Conservation (phyloP, 1,284 basidiomycete genomes). For the Pseudozyma tsukubaensis region DNA sequence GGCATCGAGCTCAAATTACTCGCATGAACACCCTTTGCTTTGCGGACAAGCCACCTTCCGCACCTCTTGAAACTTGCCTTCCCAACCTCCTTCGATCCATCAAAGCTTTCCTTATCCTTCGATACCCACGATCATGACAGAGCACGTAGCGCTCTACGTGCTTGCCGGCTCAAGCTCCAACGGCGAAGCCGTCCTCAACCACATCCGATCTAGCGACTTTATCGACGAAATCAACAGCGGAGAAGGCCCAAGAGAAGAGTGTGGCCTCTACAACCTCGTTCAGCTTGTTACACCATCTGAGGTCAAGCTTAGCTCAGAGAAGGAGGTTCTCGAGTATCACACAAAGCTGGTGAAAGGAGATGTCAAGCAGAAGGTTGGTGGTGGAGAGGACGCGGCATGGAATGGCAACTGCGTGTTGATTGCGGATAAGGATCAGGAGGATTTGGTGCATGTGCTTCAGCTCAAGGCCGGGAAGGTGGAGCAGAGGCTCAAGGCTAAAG, state of each 20-base stretch:
- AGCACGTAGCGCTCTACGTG: conserved; percentile 52
- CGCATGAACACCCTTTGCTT: conserved; percentile 9
- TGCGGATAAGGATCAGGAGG: conserved; percentile 26
- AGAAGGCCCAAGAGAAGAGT: conserved; percentile 50
- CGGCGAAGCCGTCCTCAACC: conserved; percentile 30
- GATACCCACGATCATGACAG: conserved; percentile 14
- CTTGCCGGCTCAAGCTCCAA: conserved; percentile 21
- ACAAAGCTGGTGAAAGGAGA: conserved; percentile 28
- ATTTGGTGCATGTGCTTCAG: conserved; percentile 28
- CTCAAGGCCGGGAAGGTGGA: conserved; percentile 19
- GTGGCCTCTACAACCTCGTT: conserved; percentile 51
- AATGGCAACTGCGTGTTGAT: conserved; percentile 34
- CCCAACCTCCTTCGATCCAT: not conserved
- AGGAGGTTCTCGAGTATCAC: conserved; percentile 32
- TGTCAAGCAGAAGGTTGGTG: conserved; percentile 14
- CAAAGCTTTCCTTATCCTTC: not conserved
- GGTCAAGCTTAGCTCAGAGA: conserved; percentile 12
- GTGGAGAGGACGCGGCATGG: conserved; percentile 26
- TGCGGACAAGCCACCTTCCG: conserved; percentile 12
- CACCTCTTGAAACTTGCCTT: not conserved
- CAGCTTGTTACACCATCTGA: conserved; percentile 27
- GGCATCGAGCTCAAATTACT: conserved; percentile 4
- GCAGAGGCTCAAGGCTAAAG: conserved; percentile 34
- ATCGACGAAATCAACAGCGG: conserved; percentile 59
- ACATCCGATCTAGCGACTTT: conserved; percentile 54